Base-by-base conservation (phyloP, 768 basidiomycete genomes). In the Tulasnella sp. region DNA sequence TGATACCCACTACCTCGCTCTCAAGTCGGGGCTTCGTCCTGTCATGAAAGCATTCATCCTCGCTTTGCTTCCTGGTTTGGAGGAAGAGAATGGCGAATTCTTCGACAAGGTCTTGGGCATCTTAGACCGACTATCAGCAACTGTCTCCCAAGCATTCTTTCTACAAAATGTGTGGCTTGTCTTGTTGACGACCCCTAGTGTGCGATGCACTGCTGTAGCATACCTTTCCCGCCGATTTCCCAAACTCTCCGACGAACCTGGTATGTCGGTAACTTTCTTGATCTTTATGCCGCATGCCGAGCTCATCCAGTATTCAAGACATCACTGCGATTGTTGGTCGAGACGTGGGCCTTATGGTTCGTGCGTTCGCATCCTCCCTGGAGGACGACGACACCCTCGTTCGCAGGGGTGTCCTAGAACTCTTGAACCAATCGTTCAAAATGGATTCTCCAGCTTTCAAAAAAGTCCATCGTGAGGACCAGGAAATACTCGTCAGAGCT, bases 11-110 rank as follows among this genome's bases (percentile, higher is more conserved):
- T 99, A 96, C 69, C 72, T 98, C 4, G 90, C 96, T 0, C 71
- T 99, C 29, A 83, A 91, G 72, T 71, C 70, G 4, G 76, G 77
- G 40, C 74, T 99, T 15, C 81, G 94, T 35, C 93, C 92, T 15
- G 76, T 90, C 11, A 91, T 87, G 78, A 97, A 97, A 69, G 86
- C 94, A 0, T 86, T 98, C 66, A 89, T 96, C 52, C 77, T 99
- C 42, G 87, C 94, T 0, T 69, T 99, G 21, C 77, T 99, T 9
- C 96, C 96, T 1, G 96, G 96, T 1, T 73, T 98, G 50, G 96
- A 99, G 68, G 96, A 99, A 68, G 94, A 97, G 69, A 93, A 91
- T 0, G 88, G 92, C 1, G 96, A 98, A 69, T 96, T 87, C 70
- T 97, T 97, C 64, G 96, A 98, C 51, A 87, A 86, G 73, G 89